These are phyloP conservation scores for Pleurotus giganteus DNA, from an alignment of 768 basidiomycete species.

Conservation along the genomic window DNA sequence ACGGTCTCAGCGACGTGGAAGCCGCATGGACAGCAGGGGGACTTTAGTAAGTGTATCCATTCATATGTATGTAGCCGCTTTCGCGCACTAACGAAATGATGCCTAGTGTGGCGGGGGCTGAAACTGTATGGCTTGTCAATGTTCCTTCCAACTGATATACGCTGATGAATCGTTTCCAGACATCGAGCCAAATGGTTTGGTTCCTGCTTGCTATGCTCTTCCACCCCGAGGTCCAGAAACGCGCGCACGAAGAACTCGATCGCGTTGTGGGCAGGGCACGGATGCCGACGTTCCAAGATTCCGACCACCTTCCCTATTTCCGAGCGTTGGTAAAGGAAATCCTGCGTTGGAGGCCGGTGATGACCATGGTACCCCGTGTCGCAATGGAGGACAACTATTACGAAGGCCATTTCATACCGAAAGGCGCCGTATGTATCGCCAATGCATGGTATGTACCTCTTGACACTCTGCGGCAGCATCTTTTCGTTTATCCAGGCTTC, in stretches of 20 bases:
- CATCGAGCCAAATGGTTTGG: conserved; percentile 10
- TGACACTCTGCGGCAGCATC: background rate
- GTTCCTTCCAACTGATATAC: background rate
- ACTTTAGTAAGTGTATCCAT: conserved; percentile 14
- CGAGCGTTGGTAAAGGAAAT: conserved; percentile 23
- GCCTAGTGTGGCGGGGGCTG: conserved; percentile 29
- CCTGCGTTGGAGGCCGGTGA: conserved; percentile 19
- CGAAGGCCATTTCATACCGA: conserved; percentile 2
- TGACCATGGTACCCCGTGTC: conserved; percentile 7
- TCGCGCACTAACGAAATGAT: background rate
- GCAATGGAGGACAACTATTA: conserved; percentile 3
- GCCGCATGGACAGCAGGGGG: conserved; percentile 9
- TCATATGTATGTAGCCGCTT: background rate
- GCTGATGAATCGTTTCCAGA: background rate
- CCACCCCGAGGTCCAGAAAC: conserved; percentile 22
- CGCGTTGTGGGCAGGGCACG: conserved; percentile 18
- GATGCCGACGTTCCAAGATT: conserved; percentile 25
- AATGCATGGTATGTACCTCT: conserved; percentile 2
- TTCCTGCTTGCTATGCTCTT: conserved; percentile 28
- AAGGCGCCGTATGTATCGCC: background rate
- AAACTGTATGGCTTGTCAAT: conserved; percentile 24
- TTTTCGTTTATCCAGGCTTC: background rate
- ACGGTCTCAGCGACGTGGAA: background rate
- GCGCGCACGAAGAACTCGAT: conserved; percentile 30
- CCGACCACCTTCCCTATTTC: conserved; percentile 22